Evolutionary conservation across 305 asterid species (phyloP), one percentile per base, ranked within the genome.

Genomic region (Euphrasia arctica): DNA sequence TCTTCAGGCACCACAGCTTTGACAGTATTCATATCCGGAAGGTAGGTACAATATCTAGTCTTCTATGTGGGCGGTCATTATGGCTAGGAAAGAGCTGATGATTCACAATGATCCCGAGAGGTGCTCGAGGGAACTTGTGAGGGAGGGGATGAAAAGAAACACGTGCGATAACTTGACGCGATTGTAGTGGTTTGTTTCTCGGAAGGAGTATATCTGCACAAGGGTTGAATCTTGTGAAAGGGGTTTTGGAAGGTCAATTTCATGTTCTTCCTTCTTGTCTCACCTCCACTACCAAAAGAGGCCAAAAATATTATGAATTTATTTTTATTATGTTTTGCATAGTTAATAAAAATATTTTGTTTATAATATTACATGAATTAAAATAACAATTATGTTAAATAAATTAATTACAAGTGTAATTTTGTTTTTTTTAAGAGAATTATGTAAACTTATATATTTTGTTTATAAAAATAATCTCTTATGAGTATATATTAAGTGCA

Each of bases 191-290:
- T 90, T 7, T 90, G 97, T 76, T 90, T 93, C 83, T 88, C 97
- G 0, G 69, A 72, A 82, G 98, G 79, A 93, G 97, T 80, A 93
- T 93, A 39, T 88, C 98, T 1, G 98, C 95, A 0, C 97, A 93
- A 76, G 97, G 97, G 49, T 69, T 93, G 74, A 96, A 93, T 79
- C 82, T 93, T 65, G 69, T 90, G 14, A 90, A 85, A 72, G 97
- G 94, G 54, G 96, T 86, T 2, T 71, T 91, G 34, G 31, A n/a
- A n/a, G 31, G 43, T 6, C 22, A 18, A 18, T 18, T 18, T 18
- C 22, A 18, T 18, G 22, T 18, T 18, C 22, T 18, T 18, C 22
- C 22, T 18, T 18, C 22, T 18, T 18, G 22, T 18, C 22, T 18
- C 22, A 18, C 22, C 22, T 18, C 22, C 22, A 18, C 22, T 18